phyloP scores from a whole-genome alignment of 495 filamentous ascomycete species.

The Penicillium cinerascens region DNA sequence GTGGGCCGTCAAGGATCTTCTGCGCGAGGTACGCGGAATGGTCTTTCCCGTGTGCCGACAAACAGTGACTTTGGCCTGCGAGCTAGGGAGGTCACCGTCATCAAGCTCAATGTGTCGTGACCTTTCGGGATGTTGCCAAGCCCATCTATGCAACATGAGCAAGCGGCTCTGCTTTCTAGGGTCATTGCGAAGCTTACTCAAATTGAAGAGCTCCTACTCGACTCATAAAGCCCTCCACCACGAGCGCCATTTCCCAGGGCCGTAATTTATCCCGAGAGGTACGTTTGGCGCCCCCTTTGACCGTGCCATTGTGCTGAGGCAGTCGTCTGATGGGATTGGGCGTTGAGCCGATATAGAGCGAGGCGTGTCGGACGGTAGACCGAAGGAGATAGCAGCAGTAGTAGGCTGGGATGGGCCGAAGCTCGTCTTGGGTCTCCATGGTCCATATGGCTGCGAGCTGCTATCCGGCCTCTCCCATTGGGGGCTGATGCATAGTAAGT shows the following conservation, averaged over 20 bases:
- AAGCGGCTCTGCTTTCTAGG: neutral
- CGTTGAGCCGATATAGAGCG: conserved; percentile 86
- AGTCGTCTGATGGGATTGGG: conserved; percentile 79
- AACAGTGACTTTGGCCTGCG: conserved; percentile 2
- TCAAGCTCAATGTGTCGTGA: conserved; percentile 63
- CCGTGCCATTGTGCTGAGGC: conserved; percentile 81
- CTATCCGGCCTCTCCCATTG: neutral
- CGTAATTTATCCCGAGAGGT: conserved; percentile 64
- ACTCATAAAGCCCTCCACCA: conserved; percentile 87
- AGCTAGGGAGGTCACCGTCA: conserved; percentile 37
- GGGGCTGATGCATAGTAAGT: neutral
- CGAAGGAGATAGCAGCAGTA: conserved; percentile 86
- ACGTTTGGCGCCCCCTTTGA: conserved; percentile 71
- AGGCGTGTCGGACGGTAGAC: conserved; percentile 61
- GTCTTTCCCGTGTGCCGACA: conserved; percentile 18
- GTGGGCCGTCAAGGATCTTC: conserved; percentile 55
- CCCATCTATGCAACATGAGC: conserved; percentile 62
- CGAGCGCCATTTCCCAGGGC: conserved; percentile 90
- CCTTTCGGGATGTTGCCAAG: conserved; percentile 77
- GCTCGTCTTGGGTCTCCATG: conserved; percentile 23
- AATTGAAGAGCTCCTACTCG: conserved; percentile 88
- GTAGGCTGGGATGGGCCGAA: conserved; percentile 61
- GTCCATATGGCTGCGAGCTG: neutral
- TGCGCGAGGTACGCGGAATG: conserved; percentile 36
- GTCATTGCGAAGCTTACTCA: conserved; percentile 60